phyloP scores from a whole-genome alignment of 2,329 filamentous ascomycete genomes.

The Alternaria incomplexa region DNA sequence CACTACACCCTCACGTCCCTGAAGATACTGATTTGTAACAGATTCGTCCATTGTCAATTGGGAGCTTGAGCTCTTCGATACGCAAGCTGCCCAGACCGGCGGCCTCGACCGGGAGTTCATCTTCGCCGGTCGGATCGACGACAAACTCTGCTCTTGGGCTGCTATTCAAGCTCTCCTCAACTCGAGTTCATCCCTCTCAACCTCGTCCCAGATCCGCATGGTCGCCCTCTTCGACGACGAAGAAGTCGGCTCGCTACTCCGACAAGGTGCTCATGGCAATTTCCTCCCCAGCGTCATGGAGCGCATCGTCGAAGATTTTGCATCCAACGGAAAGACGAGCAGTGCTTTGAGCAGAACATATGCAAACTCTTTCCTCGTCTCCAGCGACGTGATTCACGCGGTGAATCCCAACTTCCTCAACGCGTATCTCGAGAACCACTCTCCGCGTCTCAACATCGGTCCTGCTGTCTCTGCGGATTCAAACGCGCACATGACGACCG shows the following conservation, averaged over 20 bases:
- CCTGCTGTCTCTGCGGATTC: conserved; percentile 80
- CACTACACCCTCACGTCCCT: background rate
- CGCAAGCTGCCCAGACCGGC: conserved; percentile 80
- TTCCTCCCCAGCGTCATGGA: conserved; percentile 83
- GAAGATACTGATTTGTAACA: conserved; percentile 14
- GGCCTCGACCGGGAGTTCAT: conserved; percentile 93
- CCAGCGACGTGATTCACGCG: conserved; percentile 91
- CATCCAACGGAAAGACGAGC: conserved; percentile 50
- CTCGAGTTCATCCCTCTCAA: conserved; percentile 56
- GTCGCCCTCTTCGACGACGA: conserved; percentile 97
- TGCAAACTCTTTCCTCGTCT: conserved; percentile 89
- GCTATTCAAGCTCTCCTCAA: conserved; percentile 84
- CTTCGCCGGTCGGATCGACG: conserved; percentile 92
- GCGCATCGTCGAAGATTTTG: conserved; percentile 75
- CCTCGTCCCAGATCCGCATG: conserved; percentile 78
- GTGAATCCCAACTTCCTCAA: conserved; percentile 92
- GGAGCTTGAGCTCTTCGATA: conserved; percentile 95
- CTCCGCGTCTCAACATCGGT: conserved; percentile 87
- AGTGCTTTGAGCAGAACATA: conserved; percentile 79
- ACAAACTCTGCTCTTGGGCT: conserved; percentile 96
- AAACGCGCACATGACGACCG: conserved; percentile 96
- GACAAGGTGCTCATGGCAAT: conserved; percentile 88
- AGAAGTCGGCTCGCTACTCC: conserved; percentile 89
- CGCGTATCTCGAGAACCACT: conserved; percentile 83
- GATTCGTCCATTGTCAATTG: conserved; percentile 83